These are phyloP conservation scores for Stephania yunnanensis DNA, from an alignment of 164 flowering plant species.

Conservation along the genomic window DNA sequence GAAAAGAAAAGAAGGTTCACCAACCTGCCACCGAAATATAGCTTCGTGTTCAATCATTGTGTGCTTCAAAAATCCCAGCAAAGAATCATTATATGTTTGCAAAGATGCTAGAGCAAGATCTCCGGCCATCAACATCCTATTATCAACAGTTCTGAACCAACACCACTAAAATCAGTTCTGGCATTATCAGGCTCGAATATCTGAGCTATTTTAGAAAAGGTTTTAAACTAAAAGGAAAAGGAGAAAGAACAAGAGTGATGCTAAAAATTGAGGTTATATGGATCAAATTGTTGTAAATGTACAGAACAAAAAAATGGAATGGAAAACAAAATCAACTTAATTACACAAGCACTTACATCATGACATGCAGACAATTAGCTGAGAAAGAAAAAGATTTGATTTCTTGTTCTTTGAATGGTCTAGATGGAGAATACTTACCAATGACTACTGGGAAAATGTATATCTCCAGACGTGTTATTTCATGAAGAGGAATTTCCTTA, in stretches of 20 bases:
- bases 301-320: not conserved
- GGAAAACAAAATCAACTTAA: not conserved
- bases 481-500: too few species aligned
- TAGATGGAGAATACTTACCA: too few species aligned
- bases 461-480: too few species aligned
- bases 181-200: constrained; percentile 2
- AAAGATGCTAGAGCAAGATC: constrained; percentile 24
- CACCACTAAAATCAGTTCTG: constrained; percentile 10
- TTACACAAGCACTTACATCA: not conserved
- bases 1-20: not conserved
- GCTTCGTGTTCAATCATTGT: constrained; percentile 44
- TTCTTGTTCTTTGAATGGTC: too few species aligned
- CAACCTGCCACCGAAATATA: constrained; percentile 45
- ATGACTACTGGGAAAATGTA: too few species aligned
- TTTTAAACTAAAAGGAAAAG: too few species aligned
- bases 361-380: not conserved
- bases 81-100: constrained; percentile 24
- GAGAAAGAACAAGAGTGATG: not conserved
- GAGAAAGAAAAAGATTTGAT: too few species aligned
- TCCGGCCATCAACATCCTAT: constrained; percentile 31
- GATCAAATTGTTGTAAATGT: not conserved
- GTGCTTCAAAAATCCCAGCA: constrained; percentile 27
- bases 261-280: not conserved
- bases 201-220: not conserved
- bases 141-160: constrained; percentile 6